Base-by-base conservation (phyloP, 805 yeast species). In the Ogataea nakhonphanomensis region DNA sequence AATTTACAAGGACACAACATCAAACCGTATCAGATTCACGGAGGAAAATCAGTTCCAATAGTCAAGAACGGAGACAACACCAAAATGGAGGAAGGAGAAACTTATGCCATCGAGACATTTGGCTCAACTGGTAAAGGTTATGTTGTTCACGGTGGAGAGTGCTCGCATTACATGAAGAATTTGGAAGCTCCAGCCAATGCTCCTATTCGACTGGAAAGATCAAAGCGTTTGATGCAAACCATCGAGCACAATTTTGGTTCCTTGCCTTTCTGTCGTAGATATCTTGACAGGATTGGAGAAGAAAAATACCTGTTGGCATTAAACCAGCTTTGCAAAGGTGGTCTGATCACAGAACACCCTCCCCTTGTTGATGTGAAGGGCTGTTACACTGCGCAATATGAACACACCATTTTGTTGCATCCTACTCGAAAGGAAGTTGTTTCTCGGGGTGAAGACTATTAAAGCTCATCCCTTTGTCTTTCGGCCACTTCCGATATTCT, bases 81-180 rank as follows among this genome's bases (percentile, higher is more conserved):
- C 8, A 91, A 91, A 73, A 91, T 93, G 96, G 99, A 93, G 64
- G 99, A 93, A 69, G 96, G 96, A 48, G 99, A 93, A 64, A 82
- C 88, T 2, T 91, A 87, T 71, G 99, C 99, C 45, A 91, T 93
- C 58, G 99, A 93, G 67, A 93, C 99, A 3, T 93, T 93, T 58
- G 99, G 99, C 9, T 78, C 96, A 31, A 93, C 99, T 1, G 99
- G 99, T 46, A 77, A 84, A 44, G 99, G 98, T 26, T 83, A 81
- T 53, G 98, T 93, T 25, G 68, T 81, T 34, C 69, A 79, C 7
- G 83, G 79, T 45, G 99, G 99, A 33, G 99, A 93, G 65, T 84
- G 91, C 55, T 89, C 97, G 10, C 99, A 93, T 66, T 93, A 93
- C 59, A 89, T 95, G 24, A 71, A 77, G 57, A 77, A 70, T 53